Evolutionary conservation across 345 rosid genomes (phyloP).

Genomic region (Populus tremula): DNA sequence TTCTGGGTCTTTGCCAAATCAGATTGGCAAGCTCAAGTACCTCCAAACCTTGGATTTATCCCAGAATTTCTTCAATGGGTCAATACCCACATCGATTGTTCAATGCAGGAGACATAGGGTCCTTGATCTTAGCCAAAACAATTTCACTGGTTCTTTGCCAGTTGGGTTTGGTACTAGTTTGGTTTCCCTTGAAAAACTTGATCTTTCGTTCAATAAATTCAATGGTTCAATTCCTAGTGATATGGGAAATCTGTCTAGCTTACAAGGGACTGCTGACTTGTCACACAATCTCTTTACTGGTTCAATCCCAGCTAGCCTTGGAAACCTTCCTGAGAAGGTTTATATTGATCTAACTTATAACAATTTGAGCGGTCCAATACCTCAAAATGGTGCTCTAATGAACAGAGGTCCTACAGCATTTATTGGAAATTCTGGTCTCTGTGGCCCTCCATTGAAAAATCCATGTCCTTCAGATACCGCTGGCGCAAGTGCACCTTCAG

Average conservation of each 20-base stretch:
- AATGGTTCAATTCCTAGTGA: conserved; percentile 69
- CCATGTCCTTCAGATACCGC: conserved; percentile 55
- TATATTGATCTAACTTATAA: conserved; percentile 86
- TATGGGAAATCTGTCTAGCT: conserved; percentile 70
- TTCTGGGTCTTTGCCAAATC: conserved; percentile 63
- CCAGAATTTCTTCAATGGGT: conserved; percentile 73
- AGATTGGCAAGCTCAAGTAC: conserved; percentile 66
- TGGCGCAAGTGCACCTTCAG: conserved; percentile 49
- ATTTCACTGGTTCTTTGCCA: conserved; percentile 73
- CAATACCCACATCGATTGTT: conserved; percentile 60
- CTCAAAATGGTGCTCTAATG: conserved; percentile 91
- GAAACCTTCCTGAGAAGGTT: conserved; percentile 89
- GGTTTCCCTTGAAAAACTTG: conserved; percentile 67
- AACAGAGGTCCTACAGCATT: conserved; percentile 94
- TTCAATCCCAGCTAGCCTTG: conserved; percentile 75
- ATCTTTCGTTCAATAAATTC: conserved; percentile 76
- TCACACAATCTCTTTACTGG: conserved; percentile 76
- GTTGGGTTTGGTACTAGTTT: conserved; percentile 59
- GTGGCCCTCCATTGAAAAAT: conserved; percentile 84
- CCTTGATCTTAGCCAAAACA: conserved; percentile 76
- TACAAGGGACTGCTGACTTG: conserved; percentile 97
- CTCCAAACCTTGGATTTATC: conserved; percentile 85
- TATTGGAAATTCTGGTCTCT: conserved; percentile 79
- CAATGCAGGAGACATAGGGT: conserved; percentile 73
- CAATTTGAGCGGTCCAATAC: conserved; percentile 88